A percentile compares a stretch with the other conserved stretches of the same genome.
phyloP scores from a whole-genome alignment of 108 stramenopile genomes.

The Schizochytrium sp. region DNA sequence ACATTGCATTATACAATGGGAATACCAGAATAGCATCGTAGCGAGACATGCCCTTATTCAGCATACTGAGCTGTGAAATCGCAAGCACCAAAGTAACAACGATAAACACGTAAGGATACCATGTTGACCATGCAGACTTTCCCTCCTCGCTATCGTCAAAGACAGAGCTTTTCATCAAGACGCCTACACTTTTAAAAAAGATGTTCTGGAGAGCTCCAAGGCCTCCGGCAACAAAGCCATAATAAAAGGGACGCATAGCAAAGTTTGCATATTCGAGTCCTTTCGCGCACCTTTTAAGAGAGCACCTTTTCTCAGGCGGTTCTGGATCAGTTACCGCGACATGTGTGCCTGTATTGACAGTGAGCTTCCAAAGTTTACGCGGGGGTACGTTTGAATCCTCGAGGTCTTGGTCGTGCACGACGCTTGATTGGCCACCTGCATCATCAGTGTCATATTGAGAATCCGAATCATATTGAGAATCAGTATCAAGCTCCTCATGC shows the following conservation, averaged over 20 bases:
- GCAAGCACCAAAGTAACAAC: conserved; percentile 23
- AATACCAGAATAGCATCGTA: conserved; percentile 50
- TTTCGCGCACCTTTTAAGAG: not conserved
- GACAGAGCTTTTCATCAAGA: conserved; percentile 5
- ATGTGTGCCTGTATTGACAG: not conserved
- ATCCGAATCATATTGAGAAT: too few species aligned
- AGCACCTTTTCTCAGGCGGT: not conserved
- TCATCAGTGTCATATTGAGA: too few species aligned
- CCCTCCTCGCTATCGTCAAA: conserved; percentile 31
- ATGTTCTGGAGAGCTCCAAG: conserved; percentile 50
- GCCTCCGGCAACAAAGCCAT: conserved; percentile 15
- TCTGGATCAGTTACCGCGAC: not conserved
- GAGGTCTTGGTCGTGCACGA: too few species aligned
- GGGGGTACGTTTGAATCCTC: too few species aligned
- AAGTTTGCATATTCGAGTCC: not conserved
- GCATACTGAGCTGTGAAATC: conserved; percentile 10
- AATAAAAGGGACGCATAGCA: conserved; percentile 22
- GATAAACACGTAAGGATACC: conserved; percentile 51
- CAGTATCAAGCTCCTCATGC: too few species aligned
- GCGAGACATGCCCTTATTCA: conserved; percentile 47
- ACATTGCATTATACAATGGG: conserved; percentile 48
- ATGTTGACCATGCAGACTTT: not conserved
- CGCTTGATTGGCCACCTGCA: too few species aligned
- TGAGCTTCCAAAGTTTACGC: too few species aligned
- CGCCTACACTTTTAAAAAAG: conserved; percentile 46